Evolutionary conservation across 768 basidiomycete species (phyloP).

Genomic region (Scleroderma bovista): DNA sequence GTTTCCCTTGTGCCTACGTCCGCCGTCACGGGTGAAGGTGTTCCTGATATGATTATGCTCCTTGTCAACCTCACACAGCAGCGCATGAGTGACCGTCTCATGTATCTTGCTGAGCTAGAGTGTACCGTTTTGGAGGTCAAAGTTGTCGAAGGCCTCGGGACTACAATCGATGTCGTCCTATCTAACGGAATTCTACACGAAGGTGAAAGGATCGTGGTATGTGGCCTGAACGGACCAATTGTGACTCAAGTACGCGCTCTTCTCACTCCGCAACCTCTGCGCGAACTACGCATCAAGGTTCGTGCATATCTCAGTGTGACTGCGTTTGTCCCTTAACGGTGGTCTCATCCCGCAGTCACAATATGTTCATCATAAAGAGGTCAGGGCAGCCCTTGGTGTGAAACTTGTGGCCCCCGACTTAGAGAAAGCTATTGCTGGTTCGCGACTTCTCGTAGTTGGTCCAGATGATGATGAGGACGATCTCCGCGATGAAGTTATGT

Average conservation of each 20-base stretch:
- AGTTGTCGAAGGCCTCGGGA: constrained; percentile 95
- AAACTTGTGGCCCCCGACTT: constrained; percentile 94
- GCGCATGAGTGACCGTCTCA: constrained; percentile 93
- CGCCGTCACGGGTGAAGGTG: constrained; percentile 95
- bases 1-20: constrained; percentile 98
- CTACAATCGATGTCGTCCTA: constrained; percentile 94
- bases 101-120: constrained; percentile 97
- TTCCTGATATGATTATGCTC: constrained; percentile 99
- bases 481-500: constrained; percentile 92
- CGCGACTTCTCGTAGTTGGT: constrained; percentile 84
- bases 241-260: constrained; percentile 92
- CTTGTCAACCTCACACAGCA: constrained; percentile 96
- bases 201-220: constrained; percentile 91
- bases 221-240: constrained; percentile 96
- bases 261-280: constrained; percentile 91
- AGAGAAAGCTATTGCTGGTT: constrained; percentile 97
- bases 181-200: constrained; percentile 91
- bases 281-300: constrained; percentile 94
- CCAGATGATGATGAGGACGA: constrained; percentile 98
- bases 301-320: constrained; percentile 10
- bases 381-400: constrained; percentile 95
- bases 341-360: constrained; percentile 53
- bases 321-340: not conserved
- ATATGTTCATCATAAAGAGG: constrained; percentile 96
- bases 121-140: constrained; percentile 99